A percentile compares a stretch with the other conserved stretches of the same genome.
Evolutionary conservation across 1,139 yeast species (phyloP).

Genomic region (Pneumocystis carinii): DNA sequence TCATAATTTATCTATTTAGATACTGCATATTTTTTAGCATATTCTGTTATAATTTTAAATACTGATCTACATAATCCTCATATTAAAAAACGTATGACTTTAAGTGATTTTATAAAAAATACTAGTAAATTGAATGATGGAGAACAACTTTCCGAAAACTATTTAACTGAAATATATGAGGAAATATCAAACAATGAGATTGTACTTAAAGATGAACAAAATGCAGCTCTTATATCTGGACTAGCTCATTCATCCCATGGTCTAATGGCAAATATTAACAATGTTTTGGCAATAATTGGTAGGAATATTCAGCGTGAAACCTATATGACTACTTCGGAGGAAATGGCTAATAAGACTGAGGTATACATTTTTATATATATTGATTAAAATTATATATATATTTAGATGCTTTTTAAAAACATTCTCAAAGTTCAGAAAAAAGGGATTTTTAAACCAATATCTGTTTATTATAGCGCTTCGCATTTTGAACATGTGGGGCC

Average conservation of each 20-base stretch:
- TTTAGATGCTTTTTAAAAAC: conserved; percentile 59
- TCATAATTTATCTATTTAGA: conserved; percentile 19
- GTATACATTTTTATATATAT: conserved; percentile 44
- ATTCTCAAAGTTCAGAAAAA: conserved; percentile 39
- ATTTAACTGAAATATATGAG: conserved; percentile 59
- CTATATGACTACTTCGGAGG: conserved; percentile 41
- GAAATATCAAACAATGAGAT: conserved; percentile 79
- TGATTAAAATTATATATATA: conserved; percentile 71
- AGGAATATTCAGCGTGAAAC: conserved; percentile 54
- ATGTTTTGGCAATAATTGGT: conserved; percentile 92
- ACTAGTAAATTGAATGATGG: conserved; percentile 60
- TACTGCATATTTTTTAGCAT: conserved; percentile 72
- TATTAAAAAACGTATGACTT: conserved; percentile 60
- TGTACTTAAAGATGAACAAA: conserved; percentile 96
- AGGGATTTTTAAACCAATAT: conserved; percentile 18
- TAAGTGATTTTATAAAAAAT: conserved; percentile 66
- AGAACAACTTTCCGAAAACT: conserved; percentile 73
- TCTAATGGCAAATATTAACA: conserved; percentile 42
- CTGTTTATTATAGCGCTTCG: conserved; percentile 43
- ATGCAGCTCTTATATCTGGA: conserved; percentile 31
- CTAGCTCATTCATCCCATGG: conserved; percentile 23
- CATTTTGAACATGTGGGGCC: conserved; percentile 75
- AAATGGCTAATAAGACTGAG: conserved; percentile 15
- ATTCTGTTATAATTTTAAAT: conserved; percentile 71
- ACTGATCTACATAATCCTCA: conserved; percentile 80